These are phyloP conservation scores for Ormosia emarginata DNA, from an alignment of 306 rosid species.

Conservation along the genomic window DNA sequence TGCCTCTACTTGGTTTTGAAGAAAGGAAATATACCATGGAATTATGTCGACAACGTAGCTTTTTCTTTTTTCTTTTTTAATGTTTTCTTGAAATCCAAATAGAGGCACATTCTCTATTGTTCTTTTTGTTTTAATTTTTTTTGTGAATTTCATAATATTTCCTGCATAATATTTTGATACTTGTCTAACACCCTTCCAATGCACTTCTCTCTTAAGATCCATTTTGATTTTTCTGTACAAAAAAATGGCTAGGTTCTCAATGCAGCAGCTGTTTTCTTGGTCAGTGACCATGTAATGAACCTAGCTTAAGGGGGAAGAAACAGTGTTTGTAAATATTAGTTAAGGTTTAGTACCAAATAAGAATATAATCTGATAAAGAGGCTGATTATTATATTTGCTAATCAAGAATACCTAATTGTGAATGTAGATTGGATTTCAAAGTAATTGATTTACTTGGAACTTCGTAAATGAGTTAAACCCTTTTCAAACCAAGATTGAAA, in stretches of 20 bases:
- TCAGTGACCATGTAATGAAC: constrained; percentile 57
- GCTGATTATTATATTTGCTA: no score
- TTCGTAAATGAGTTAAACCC: no score
- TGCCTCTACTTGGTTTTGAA: neutral
- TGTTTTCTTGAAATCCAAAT: constrained; percentile 2
- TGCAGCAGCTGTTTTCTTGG: constrained; percentile 84
- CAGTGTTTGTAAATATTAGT: no score
- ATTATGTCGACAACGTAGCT: neutral
- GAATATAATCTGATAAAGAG: no score
- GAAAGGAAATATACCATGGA: neutral
- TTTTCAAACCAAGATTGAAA: no score
- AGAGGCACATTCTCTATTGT: neutral
- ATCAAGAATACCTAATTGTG: no score
- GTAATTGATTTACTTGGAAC: no score
- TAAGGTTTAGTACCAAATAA: no score
- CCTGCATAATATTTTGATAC: neutral
- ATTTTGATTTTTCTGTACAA: constrained; percentile 3
- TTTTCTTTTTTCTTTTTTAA: neutral
- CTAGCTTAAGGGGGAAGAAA: constrained; percentile 49
- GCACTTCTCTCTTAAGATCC: no score
- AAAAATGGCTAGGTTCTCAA: constrained; percentile 58
- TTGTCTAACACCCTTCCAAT: neutral
- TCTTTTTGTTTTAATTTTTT: neutral
- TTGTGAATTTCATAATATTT: neutral
- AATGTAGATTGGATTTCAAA: no score